A percentile compares a stretch with the other conserved stretches of the same genome.
phyloP scores from a whole-genome alignment of 352 stramenopile species.

The Phytophthora tentaculata region DNA sequence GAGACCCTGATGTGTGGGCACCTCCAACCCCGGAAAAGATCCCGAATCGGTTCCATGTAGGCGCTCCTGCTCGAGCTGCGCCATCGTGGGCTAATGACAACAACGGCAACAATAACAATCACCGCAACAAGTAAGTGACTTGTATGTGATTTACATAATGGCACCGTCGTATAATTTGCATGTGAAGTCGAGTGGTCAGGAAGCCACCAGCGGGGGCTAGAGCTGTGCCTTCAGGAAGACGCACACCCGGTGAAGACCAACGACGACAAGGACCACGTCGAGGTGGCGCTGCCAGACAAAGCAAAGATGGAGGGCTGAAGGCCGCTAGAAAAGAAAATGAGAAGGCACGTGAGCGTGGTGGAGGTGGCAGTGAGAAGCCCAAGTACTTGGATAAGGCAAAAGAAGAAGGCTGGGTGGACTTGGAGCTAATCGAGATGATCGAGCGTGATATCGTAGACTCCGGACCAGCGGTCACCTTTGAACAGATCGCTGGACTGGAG shows the following conservation, averaged over 20 bases:
- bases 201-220: slow-evolving; percentile 34
- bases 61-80: slow-evolving; percentile 40
- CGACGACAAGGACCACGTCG: slow-evolving; percentile 41
- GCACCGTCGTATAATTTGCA: not conserved
- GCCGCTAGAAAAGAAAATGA: slow-evolving; percentile 52
- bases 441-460: slow-evolving; percentile 85
- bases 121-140: slow-evolving; percentile 23
- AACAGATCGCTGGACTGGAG: slow-evolving; percentile 75
- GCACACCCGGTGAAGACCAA: slow-evolving; percentile 68
- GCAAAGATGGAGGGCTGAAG: slow-evolving; percentile 52
- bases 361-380: slow-evolving; percentile 26
- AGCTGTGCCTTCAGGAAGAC: slow-evolving; percentile 49
- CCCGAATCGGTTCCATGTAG: slow-evolving; percentile 31
- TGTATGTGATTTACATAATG: not conserved
- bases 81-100: slow-evolving; percentile 67
- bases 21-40: slow-evolving; percentile 66
- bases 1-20: slow-evolving; percentile 78
- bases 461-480: slow-evolving; percentile 64
- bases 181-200: slow-evolving; percentile 46
- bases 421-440: slow-evolving; percentile 87
- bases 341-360: slow-evolving; percentile 19
- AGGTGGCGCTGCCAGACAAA: slow-evolving; percentile 34
- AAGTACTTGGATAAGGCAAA: slow-evolving; percentile 79
- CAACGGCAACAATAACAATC: slow-evolving; percentile 47
- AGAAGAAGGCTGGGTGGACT: slow-evolving; percentile 72